Conservation (phyloP, 2,329 filamentous ascomycete genomes). For the Aspergillus sp. region DNA sequence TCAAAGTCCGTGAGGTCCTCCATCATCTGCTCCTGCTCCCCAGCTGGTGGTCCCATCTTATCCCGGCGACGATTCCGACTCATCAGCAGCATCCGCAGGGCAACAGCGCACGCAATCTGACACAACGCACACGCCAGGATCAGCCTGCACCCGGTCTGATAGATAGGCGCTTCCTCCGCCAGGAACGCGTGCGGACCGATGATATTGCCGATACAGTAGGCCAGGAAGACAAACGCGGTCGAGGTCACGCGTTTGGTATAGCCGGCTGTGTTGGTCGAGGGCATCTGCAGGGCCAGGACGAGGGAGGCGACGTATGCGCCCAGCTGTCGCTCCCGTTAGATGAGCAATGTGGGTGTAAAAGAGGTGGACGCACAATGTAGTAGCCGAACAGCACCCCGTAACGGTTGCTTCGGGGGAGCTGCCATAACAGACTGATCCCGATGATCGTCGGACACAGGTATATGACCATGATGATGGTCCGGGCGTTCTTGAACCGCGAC, state of each 20-base stretch:
- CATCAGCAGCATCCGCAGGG: constrained; percentile 17
- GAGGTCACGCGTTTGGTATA: constrained; percentile 52
- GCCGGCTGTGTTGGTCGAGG: constrained; percentile 44
- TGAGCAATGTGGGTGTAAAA: not conserved
- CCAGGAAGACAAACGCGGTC: constrained; percentile 46
- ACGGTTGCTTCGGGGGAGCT: constrained; percentile 43
- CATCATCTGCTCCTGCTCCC: constrained; percentile 12
- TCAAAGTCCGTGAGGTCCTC: constrained; percentile 30
- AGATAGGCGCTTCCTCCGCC: constrained; percentile 43
- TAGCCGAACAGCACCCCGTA: constrained; percentile 53
- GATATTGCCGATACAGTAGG: constrained; percentile 46
- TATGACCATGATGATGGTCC: constrained; percentile 53
- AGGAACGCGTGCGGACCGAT: constrained; percentile 49
- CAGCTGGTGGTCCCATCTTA: constrained; percentile 11
- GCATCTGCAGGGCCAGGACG: constrained; percentile 51
- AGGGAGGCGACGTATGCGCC: constrained; percentile 52
- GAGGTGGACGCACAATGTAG: constrained; percentile 39
- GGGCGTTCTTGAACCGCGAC: constrained; percentile 49
- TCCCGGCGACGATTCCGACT: constrained; percentile 22
- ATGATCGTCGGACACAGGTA: constrained; percentile 54
- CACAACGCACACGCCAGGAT: constrained; percentile 39
- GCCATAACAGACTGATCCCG: constrained; percentile 52
- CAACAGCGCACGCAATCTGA: constrained; percentile 20
- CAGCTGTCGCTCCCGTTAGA: constrained; percentile 15
- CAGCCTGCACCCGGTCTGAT: constrained; percentile 53